Conservation (phyloP, 306 rosid species). For the Mimosa bimucronata region DNA sequence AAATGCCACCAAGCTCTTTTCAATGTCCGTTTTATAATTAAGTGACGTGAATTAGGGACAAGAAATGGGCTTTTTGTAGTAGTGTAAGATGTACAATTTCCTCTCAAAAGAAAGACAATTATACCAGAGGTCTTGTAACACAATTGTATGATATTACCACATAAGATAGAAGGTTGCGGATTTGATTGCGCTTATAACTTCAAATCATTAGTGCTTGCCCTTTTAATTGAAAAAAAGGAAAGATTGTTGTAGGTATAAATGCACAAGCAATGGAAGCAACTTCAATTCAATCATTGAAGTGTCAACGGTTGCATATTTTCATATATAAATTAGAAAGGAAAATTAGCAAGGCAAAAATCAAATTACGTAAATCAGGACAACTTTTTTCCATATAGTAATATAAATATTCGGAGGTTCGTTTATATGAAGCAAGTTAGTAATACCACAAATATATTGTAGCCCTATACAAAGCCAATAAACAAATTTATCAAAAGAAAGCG, state of each 20-base stretch:
- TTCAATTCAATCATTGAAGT: background rate
- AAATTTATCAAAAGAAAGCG: background rate
- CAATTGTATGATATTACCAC: no score
- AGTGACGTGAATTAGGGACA: no score
- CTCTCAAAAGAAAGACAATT: no score
- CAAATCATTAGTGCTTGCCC: no score
- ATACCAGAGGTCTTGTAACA: no score
- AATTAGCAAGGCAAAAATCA: background rate
- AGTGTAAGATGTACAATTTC: no score
- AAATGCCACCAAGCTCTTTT: no score
- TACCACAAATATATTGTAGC: background rate
- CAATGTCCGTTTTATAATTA: no score
- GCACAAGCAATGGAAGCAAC: background rate
- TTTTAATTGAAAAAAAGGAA: no score
- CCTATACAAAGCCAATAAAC: background rate
- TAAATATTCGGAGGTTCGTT: background rate
- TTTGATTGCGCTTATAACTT: no score
- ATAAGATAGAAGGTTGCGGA: no score
- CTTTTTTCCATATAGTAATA: background rate
- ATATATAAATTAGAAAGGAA: background rate
- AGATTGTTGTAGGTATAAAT: background rate
- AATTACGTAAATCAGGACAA: background rate
- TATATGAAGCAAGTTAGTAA: background rate
- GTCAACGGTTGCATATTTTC: background rate
- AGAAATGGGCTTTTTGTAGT: no score